Evolutionary conservation across 176 grass and related monocot genomes (phyloP), one percentile per base, ranked within the genome.

Genomic region (Typha latifolia): DNA sequence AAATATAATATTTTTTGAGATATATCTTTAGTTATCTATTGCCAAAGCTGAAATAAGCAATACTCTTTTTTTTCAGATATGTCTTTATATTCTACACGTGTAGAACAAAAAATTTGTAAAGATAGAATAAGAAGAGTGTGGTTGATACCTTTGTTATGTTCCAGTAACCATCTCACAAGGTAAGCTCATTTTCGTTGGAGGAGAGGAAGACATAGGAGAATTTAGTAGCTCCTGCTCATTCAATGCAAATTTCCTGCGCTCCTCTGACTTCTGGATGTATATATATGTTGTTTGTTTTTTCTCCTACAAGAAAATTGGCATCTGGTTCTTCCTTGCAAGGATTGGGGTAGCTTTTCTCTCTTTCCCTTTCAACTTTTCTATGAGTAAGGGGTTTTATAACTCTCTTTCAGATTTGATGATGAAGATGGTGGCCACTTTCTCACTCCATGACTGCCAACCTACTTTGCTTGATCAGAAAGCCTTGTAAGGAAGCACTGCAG

Each of bases 391-490:
- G 61, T 84, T 71, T 68, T 82, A 87, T 91, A 87, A 67, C 74
- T 79, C 27, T 76, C 26, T 79, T 78, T 79, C 14, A 56, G 66
- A 66, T 81, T 76, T 66, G 78, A 50, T 79, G 77, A 66, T 66
- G 69, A 63, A 65, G 68, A 59, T 59, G 53, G 76, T 64, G 81
- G 63, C 74, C 69, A 79, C 78, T 87, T 81, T 66, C 73, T 74
- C 64, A 84, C 84, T 82, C 81, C 48, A 74, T 87, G 84, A 82
- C 78, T 61, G 62, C 81, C 62, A 70, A 77, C 84, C 84, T 79
- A 91, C 89, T 82, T 87, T 91, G 77, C 89, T 91, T 91, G 71
- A 82, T 67, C 48, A 67, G 61, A 12, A 91, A 91, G 89, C 72
- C 64, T 84, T 82, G 61, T 72, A 71, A 82, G 72, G 74, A 51